Conservation (phyloP, 2,329 filamentous ascomycete species). For the Aspergillus tamarii region DNA sequence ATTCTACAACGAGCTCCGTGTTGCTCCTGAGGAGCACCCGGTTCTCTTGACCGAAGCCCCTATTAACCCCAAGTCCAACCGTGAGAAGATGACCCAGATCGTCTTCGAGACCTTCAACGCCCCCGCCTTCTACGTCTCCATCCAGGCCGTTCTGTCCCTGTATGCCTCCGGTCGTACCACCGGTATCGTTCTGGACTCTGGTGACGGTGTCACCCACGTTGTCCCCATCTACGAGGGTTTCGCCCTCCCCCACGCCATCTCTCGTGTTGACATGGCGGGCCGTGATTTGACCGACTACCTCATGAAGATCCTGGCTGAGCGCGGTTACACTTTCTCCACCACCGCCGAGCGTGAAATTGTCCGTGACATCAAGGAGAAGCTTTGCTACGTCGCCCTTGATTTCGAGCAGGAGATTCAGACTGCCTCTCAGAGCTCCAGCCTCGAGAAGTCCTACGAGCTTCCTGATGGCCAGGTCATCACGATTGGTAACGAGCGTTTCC, state of each 20-base stretch:
- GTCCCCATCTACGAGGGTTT: conserved; percentile 99
- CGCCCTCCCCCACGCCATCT: conserved; percentile 99
- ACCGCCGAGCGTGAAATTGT: conserved; percentile 99
- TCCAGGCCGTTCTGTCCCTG: conserved; percentile 98
- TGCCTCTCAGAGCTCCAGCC: conserved; percentile 94
- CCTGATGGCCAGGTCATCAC: conserved; percentile 99
- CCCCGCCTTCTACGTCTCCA: conserved; percentile 99
- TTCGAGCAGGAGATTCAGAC: conserved; percentile 99
- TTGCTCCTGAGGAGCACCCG: conserved; percentile 99
- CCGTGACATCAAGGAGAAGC: conserved; percentile 99
- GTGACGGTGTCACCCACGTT: conserved; percentile 99
- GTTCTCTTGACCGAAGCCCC: conserved; percentile 98
- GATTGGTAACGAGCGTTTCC: conserved; percentile 99
- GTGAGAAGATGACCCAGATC: conserved; percentile 99
- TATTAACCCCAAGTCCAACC: conserved; percentile 99
- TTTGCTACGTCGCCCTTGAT: conserved; percentile 99
- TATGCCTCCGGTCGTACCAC: conserved; percentile 99
- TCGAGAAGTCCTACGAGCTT: conserved; percentile 99
- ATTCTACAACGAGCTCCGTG: conserved; percentile 99
- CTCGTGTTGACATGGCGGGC: conserved; percentile 99
- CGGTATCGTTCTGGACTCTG: conserved; percentile 99
- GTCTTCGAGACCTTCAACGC: conserved; percentile 99
- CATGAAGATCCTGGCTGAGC: conserved; percentile 99
- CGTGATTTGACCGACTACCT: conserved; percentile 99
- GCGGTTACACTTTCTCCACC: conserved; percentile 99